A percentile compares a stretch with the other conserved stretches of the same genome.
Conservation (phyloP, 805 yeast species). For the Spathaspora gorwiae region DNA sequence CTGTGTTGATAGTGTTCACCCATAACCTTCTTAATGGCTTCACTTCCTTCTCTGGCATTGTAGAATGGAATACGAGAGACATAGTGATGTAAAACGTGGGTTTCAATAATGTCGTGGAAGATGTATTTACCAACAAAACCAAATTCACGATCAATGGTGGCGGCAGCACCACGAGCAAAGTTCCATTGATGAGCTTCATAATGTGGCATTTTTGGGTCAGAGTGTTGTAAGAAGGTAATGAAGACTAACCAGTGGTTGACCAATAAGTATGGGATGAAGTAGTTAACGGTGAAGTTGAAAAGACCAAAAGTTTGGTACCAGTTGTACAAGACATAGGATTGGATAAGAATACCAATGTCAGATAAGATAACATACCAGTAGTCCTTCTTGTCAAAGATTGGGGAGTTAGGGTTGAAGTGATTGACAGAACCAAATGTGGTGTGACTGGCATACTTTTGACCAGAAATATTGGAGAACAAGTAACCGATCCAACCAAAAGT, state of each 20-base stretch:
- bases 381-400: conserved; percentile 69
- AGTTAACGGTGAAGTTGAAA: conserved; percentile 59
- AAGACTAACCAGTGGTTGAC: conserved; percentile 90
- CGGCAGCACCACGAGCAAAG: conserved; percentile 86
- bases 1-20: conserved; percentile 69
- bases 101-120: conserved; percentile 87
- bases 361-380: conserved; percentile 67
- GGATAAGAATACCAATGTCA: conserved; percentile 65
- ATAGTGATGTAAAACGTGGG: conserved; percentile 85
- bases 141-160: conserved; percentile 80
- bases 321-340: conserved; percentile 48
- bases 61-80: conserved; percentile 83
- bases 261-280: conserved; percentile 72
- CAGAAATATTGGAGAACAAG: conserved; percentile 68
- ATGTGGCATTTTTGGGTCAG: conserved; percentile 77
- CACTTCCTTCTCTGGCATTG: conserved; percentile 77
- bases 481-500: conserved; percentile 72
- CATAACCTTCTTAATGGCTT: conserved; percentile 77
- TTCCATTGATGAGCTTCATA: conserved; percentile 75
- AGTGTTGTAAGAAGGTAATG: conserved; percentile 80
- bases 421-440: conserved; percentile 43
- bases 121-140: conserved; percentile 74
- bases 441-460: conserved; percentile 53
- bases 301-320: conserved; percentile 62
- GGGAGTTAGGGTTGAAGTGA: conserved; percentile 72